These are phyloP conservation scores for Torulaspora indica DNA, from an alignment of 805 yeast species.

Conservation along the genomic window DNA sequence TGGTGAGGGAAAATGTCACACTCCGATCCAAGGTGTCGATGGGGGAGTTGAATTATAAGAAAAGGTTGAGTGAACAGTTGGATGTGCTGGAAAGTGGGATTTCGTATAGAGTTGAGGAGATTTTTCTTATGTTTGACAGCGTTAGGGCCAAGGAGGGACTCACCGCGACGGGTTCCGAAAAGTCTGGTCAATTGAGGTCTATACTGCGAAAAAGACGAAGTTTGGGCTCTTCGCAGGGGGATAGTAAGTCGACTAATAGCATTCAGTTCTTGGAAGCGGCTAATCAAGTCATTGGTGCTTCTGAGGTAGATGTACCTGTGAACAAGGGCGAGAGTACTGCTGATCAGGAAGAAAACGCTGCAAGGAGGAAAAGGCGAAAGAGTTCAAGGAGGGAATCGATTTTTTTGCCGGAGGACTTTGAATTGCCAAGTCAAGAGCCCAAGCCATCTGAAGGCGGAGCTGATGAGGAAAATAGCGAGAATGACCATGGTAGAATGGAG, in stretches of 20 bases:
- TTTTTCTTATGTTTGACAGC: conserved; percentile 40
- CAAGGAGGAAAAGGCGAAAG: conserved; percentile 35
- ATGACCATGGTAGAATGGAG: background rate
- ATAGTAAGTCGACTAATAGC: conserved; percentile 12
- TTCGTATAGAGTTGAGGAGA: conserved; percentile 42
- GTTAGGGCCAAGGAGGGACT: conserved; percentile 43
- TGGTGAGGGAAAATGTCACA: conserved; percentile 47
- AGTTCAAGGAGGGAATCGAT: conserved; percentile 42
- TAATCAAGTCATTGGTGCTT: conserved; percentile 18
- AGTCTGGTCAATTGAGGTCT: conserved; percentile 8
- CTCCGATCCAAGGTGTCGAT: conserved; percentile 38
- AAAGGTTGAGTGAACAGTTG: conserved; percentile 39
- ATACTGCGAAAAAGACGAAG: conserved; percentile 8
- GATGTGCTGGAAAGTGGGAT: conserved; percentile 41
- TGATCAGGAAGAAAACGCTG: conserved; percentile 19
- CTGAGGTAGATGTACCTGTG: background rate
- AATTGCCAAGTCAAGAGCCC: conserved; percentile 22
- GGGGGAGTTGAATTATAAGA: conserved; percentile 31
- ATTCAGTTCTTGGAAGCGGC: conserved; percentile 8
- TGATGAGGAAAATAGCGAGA: background rate
- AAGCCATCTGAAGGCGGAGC: background rate
- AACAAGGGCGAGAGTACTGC: conserved; percentile 5
- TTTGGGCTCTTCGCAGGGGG: conserved; percentile 1
- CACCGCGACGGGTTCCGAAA: conserved; percentile 5
- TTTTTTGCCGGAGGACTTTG: conserved; percentile 35